Evolutionary conservation across 2,329 filamentous ascomycete genomes (phyloP), one percentile per base, ranked within the genome.

Genomic region (Achaetomium macrosporum): DNA sequence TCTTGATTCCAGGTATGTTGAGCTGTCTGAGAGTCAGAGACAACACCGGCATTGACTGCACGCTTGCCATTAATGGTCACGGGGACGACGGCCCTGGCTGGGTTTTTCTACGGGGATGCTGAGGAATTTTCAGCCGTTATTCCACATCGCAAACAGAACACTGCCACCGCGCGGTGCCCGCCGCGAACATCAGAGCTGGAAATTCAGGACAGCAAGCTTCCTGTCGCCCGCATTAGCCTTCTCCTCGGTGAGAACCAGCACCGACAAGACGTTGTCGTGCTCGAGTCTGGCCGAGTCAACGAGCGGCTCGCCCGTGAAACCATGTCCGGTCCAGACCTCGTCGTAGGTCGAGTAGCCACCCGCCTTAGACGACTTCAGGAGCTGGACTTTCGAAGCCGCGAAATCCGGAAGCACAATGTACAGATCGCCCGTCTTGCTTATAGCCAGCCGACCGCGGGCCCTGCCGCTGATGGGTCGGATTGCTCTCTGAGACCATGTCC

Each of bases 281-380:
- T 64, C 63, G 15, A 73, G 58, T 39, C 71, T 62, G n/a, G 64
- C 60, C 5, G 63, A 65, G 51, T 74, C 71, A 30, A 71, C 63
- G 30, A 73, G 54, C 8, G 71, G 71, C 53, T 73, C 71, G 1
- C 69, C 69, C 10, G 66, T 64, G n/a, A 68, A 63, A 42, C 66
- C 67, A 0, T 59, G 56, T 2, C 64, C 63, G n/a, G 42, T 61
- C 71, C 71, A 73, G 3, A 71, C 62, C 19, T 67, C 57, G 39
- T 66, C 64, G 53, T 71, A 72, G 7, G 59, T 61, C 6, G 62
- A 44, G 39, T 69, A 74, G 0, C 44, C 56, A 9, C 56, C 60
- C 2, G 43, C 53, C 35, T 60, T 65, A 0, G 65, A 57, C 9
- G 69, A 65, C 42, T 57, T 64, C n/a, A 71, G 48, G 15, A 73